Evolutionary conservation across 148 eudicot genomes (phyloP).

Genomic region (Vaccinium corymbosum): DNA sequence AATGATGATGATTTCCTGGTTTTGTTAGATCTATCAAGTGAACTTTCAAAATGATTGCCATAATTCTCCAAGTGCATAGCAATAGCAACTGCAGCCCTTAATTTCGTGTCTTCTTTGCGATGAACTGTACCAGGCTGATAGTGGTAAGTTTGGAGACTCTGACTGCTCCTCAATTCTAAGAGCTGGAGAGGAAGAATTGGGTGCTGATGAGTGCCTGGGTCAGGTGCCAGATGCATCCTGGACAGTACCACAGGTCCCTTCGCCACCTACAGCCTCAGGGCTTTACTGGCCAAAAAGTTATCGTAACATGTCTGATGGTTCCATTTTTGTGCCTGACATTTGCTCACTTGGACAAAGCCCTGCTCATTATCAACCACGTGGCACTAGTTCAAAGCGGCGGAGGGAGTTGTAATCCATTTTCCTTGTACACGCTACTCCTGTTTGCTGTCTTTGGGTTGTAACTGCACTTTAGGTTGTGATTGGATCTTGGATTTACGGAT

Average conservation of each 20-base stretch:
- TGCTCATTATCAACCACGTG: constrained; percentile 24
- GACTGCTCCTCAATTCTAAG: constrained; percentile 57
- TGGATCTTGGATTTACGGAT: neutral
- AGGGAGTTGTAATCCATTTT: constrained; percentile 28
- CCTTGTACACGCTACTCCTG: neutral
- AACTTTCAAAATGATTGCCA: neutral
- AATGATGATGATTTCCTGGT: neutral
- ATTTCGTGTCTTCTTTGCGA: neutral
- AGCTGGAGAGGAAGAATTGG: constrained; percentile 65
- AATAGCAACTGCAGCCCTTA: neutral
- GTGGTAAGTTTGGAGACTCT: constrained; percentile 69
- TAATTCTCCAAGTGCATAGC: constrained; percentile 1
- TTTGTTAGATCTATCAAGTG: neutral
- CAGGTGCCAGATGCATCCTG: constrained; percentile 79
- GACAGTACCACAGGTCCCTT: constrained; percentile 64
- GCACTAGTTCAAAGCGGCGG: constrained; percentile 32
- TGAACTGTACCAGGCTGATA: constrained; percentile 57
- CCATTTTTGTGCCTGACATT: constrained; percentile 71
- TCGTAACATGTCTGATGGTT: constrained; percentile 33
- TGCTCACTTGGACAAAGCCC: constrained; percentile 25
- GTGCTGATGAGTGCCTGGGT: constrained; percentile 60
- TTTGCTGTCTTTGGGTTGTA: constrained; percentile 4
- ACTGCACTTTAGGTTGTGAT: neutral
- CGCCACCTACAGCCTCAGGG: constrained; percentile 86
- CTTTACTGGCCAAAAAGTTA: constrained; percentile 61